A percentile compares a stretch with the other conserved stretches of the same genome.
Conservation (phyloP, 2,329 filamentous ascomycete species). For the Epichloe scottii region DNA sequence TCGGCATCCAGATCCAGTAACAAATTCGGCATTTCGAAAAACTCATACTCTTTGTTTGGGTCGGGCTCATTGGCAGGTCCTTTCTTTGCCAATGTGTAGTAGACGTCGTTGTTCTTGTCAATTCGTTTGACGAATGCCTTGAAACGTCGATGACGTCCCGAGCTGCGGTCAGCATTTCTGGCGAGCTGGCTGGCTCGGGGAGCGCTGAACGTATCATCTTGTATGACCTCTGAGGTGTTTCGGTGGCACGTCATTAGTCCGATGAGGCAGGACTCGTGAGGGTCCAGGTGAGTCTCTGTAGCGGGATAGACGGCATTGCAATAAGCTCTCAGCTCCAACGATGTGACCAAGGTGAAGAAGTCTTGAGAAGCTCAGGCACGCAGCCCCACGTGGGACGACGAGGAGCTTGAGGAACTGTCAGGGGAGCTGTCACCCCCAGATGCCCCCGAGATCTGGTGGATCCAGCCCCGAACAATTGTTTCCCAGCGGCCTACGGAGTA, state of each 20-base stretch:
- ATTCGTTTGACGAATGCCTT: slow-evolving; percentile 15
- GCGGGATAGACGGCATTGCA: background rate
- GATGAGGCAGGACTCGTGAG: background rate
- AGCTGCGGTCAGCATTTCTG: background rate
- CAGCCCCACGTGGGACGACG: background rate
- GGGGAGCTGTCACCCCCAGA: background rate
- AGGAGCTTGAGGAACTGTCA: too few relatives aligned
- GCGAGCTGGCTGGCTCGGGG: slow-evolving; percentile 6
- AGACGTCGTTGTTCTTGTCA: slow-evolving; percentile 12
- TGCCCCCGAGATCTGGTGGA: slow-evolving; percentile 4
- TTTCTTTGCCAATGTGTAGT: slow-evolving; percentile 16
- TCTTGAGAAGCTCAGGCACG: background rate
- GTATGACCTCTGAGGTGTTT: background rate
- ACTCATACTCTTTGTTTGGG: slow-evolving; percentile 11
- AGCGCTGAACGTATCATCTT: slow-evolving; percentile 10
- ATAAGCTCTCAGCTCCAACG: background rate
- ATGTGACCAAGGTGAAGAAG: background rate
- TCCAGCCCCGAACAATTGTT: background rate
- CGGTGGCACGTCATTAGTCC: background rate
- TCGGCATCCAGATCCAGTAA: slow-evolving; percentile 42
- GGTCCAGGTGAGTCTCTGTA: background rate
- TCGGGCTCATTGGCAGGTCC: slow-evolving; percentile 5
- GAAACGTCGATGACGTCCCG: slow-evolving; percentile 5
- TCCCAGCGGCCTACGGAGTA: background rate
- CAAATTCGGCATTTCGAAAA: slow-evolving; percentile 28